phyloP scores from a whole-genome alignment of 345 rosid genomes.

The Salix exigua region DNA sequence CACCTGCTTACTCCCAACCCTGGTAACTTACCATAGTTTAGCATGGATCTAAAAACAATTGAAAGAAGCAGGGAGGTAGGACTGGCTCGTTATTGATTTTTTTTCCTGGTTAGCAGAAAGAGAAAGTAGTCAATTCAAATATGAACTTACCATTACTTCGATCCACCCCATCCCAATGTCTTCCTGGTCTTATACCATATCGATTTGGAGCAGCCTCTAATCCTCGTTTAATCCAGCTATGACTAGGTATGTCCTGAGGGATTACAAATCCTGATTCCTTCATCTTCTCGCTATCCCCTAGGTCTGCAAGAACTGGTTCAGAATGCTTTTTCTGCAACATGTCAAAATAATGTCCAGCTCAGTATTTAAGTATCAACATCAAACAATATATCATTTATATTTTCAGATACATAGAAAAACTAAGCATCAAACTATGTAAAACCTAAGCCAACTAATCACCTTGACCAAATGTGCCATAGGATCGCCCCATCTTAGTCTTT shows the following conservation, averaged over 20 bases:
- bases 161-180: conserved; percentile 98
- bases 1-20: too few species aligned
- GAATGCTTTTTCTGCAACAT: conserved; percentile 52
- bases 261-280: conserved; percentile 80
- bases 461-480: conserved; percentile 95
- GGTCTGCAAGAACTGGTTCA: conserved; percentile 50
- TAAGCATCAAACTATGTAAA: not conserved
- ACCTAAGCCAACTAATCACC: conserved; percentile 37
- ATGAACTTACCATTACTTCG: conserved; percentile 69
- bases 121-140: not conserved
- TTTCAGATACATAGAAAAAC: not conserved
- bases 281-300: conserved; percentile 85
- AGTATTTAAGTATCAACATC: not conserved
- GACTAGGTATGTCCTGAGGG: conserved; percentile 76
- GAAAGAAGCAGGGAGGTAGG: too few species aligned
- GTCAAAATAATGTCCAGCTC: conserved; percentile 4
- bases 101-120: not conserved
- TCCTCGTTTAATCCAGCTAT: conserved; percentile 83
- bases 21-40: too few species aligned
- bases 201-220: conserved; percentile 76
- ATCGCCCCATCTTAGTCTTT: conserved; percentile 82
- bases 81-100: too few species aligned
- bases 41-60: too few species aligned
- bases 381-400: not conserved
- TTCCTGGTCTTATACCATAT: conserved; percentile 86